Percentiles rank a stretch among this genome's conserved stretches.
These are phyloP conservation scores for Myotisia sp. DNA, from an alignment of 2,329 filamentous ascomycete genomes.

Conservation along the genomic window DNA sequence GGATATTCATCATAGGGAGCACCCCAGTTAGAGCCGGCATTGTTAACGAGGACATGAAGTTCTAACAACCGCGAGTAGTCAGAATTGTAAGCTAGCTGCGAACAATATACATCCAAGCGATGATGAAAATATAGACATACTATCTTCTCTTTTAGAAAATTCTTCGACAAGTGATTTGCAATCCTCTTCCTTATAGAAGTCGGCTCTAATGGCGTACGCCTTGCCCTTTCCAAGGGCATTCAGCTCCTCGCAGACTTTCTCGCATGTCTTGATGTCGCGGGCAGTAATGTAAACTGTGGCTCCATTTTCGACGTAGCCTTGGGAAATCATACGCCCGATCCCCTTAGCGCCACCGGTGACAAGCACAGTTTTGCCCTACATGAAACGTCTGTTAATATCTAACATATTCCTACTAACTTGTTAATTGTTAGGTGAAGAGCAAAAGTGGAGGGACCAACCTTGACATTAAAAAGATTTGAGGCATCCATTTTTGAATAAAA, in stretches of 20 bases:
- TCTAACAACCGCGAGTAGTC: slow-evolving; percentile 36
- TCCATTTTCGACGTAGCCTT: slow-evolving; percentile 40
- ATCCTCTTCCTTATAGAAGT: slow-evolving; percentile 40
- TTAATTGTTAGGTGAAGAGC: no score
- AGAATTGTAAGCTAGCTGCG: slow-evolving; percentile 19
- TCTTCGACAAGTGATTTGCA: slow-evolving; percentile 36
- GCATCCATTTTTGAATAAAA: slow-evolving; percentile 37
- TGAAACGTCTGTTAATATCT: slow-evolving; percentile 39
- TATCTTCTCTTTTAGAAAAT: slow-evolving; percentile 37
- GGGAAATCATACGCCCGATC: slow-evolving; percentile 41
- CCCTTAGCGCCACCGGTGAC: slow-evolving; percentile 39
- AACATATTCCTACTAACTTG: no score
- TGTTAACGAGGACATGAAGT: slow-evolving; percentile 37
- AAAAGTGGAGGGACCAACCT: slow-evolving; percentile 29
- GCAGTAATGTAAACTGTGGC: slow-evolving; percentile 41
- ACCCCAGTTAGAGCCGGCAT: slow-evolving; percentile 41
- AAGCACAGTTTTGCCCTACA: slow-evolving; percentile 33
- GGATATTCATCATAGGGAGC: slow-evolving; percentile 45
- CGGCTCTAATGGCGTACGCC: slow-evolving; percentile 37
- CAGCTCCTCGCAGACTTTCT: slow-evolving; percentile 33
- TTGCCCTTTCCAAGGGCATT: slow-evolving; percentile 39
- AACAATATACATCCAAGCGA: neutral
- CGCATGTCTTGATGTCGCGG: slow-evolving; percentile 38
- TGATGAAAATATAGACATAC: slow-evolving; percentile 27
- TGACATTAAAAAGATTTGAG: slow-evolving; percentile 43